Percentiles rank a stretch among this genome's conserved stretches.
phyloP scores from a whole-genome alignment of 2,329 filamentous ascomycete genomes.

The Fusarium tricinctum region DNA sequence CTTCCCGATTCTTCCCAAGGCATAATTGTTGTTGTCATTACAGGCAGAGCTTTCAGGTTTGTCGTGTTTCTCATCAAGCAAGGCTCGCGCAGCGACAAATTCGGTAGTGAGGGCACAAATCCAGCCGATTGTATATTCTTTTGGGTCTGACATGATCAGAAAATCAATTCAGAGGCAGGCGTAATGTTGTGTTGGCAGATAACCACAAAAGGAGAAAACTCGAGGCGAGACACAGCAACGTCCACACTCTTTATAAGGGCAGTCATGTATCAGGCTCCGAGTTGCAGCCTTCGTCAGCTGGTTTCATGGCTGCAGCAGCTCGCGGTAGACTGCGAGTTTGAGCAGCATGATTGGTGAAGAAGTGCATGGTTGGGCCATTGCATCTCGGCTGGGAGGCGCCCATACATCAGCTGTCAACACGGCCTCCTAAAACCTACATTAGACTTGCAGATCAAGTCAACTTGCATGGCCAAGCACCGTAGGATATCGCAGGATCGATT shows the following conservation, averaged over 20 bases:
- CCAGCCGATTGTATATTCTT: slow-evolving; percentile 59
- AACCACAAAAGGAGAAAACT: neutral
- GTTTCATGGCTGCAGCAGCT: neutral
- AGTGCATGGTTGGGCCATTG: neutral
- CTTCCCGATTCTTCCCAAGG: slow-evolving; percentile 50
- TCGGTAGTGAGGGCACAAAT: slow-evolving; percentile 59
- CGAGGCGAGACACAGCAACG: neutral
- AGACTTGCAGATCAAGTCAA: too few species aligned
- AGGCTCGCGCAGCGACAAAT: slow-evolving; percentile 54
- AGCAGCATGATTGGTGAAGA: neutral
- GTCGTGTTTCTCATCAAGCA: slow-evolving; percentile 58
- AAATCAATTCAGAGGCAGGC: neutral
- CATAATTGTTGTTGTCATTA: slow-evolving; percentile 52
- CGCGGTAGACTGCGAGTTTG: neutral
- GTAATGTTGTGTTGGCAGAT: neutral
- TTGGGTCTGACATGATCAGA: slow-evolving; percentile 19
- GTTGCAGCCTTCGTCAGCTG: neutral
- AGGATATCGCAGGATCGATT: too few species aligned
- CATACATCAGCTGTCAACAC: too few species aligned
- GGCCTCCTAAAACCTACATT: too few species aligned
- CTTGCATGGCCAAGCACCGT: too few species aligned
- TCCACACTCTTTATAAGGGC: neutral
- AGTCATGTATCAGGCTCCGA: neutral
- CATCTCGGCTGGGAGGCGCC: neutral
- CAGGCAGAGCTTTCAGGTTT: slow-evolving; percentile 41